Conservation (phyloP, 1,139 yeast species). For the Groenewaldozyma auringiensis region DNA sequence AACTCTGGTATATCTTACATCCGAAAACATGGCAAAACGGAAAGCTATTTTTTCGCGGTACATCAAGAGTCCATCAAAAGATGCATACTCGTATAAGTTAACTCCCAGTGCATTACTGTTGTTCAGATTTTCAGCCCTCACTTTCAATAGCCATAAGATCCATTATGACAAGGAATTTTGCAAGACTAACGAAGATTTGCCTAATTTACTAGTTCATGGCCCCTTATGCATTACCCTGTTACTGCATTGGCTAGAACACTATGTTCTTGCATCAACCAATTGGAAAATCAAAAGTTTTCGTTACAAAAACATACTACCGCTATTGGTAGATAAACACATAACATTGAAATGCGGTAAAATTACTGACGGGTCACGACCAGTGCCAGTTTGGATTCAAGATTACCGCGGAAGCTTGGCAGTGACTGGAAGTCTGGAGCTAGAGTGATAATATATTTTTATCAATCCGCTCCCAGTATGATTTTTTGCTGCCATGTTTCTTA, state of each 20-base stretch:
- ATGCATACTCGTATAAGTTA: constrained; percentile 18
- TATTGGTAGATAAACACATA: constrained; percentile 33
- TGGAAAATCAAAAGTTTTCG: constrained; percentile 30
- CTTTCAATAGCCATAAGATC: constrained; percentile 75
- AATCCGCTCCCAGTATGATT: constrained; percentile 28
- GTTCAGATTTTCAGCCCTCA: constrained; percentile 61
- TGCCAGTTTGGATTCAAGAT: constrained; percentile 30
- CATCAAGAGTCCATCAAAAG: constrained; percentile 14
- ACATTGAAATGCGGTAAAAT: constrained; percentile 21
- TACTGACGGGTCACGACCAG: constrained; percentile 16
- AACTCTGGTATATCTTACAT: constrained; percentile 26
- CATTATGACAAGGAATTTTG: constrained; percentile 62
- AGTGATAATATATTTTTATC: constrained; percentile 22
- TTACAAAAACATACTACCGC: constrained; percentile 47
- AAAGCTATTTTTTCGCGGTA: constrained; percentile 13
- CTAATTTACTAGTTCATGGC: constrained; percentile 65
- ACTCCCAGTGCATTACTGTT: constrained; percentile 32
- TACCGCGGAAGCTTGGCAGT: constrained; percentile 22
- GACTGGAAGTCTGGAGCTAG: constrained; percentile 16
- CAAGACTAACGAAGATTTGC: constrained; percentile 47
- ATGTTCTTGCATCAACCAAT: constrained; percentile 13
- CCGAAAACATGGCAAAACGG: constrained; percentile 18
- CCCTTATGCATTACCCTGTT: constrained; percentile 62
- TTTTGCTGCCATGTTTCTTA: constrained; percentile 26
- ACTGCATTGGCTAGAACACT: constrained; percentile 38